A percentile compares a stretch with the other conserved stretches of the same genome.
phyloP scores from a whole-genome alignment of 352 stramenopile genomes.

The Thalassiosira hispida region DNA sequence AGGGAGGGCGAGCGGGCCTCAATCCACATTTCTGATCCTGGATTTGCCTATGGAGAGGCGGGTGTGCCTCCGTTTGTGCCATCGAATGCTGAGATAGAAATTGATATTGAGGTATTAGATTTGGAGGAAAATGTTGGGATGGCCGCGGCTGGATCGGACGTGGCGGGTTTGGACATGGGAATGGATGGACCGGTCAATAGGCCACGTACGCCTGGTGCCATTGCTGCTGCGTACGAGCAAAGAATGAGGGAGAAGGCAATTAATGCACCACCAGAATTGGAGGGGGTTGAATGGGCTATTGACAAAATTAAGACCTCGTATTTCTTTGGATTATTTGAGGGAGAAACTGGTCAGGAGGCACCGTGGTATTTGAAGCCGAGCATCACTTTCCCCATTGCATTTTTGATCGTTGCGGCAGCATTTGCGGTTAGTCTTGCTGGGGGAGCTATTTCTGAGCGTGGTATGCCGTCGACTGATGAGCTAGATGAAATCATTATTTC shows the following conservation, averaged over 20 bases:
- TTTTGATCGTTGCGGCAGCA: conserved; percentile 73
- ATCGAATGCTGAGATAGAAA: conserved; percentile 60
- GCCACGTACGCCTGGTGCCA: conserved; percentile 66
- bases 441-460: conserved; percentile 78
- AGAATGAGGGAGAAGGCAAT: conserved; percentile 55
- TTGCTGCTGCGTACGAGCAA: conserved; percentile 73
- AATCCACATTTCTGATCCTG: conserved; percentile 67
- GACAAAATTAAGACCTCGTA: conserved; percentile 83
- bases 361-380: conserved; percentile 84
- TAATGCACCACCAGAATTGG: conserved; percentile 35
- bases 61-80: conserved; percentile 69
- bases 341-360: conserved; percentile 81
- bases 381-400: conserved; percentile 85
- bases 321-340: conserved; percentile 87
- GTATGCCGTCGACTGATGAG: conserved; percentile 73
- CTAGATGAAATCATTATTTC: conserved; percentile 81
- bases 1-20: conserved; percentile 66
- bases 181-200: conserved; percentile 51
- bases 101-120: conserved; percentile 78
- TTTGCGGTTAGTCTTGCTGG: conserved; percentile 70
- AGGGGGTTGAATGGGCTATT: conserved; percentile 69
- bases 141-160: conserved; percentile 50
- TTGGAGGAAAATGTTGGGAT: conserved; percentile 55
- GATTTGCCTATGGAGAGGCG: conserved; percentile 62
- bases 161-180: conserved; percentile 35